phyloP scores from a whole-genome alignment of 2,329 filamentous ascomycete species.

The Fusarium devonianum region DNA sequence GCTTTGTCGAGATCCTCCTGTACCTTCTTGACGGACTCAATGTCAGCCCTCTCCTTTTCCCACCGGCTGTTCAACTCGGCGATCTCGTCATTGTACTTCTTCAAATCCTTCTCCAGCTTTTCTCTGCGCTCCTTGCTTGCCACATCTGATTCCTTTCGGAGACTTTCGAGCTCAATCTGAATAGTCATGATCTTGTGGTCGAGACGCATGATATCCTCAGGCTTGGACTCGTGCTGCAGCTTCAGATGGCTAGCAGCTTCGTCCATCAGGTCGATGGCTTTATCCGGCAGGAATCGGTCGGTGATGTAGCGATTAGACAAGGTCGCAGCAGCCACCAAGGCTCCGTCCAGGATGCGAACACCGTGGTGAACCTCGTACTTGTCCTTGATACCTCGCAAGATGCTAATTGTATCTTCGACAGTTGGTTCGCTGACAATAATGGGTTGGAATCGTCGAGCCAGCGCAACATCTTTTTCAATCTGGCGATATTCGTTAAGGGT shows the following conservation, averaged over 20 bases:
- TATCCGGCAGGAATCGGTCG: conserved; percentile 93
- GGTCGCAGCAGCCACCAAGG: conserved; percentile 88
- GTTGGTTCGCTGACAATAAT: conserved; percentile 92
- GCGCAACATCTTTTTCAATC: conserved; percentile 95
- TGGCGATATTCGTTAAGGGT: conserved; percentile 90
- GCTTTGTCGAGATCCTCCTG: conserved; percentile 91
- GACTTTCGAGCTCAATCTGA: conserved; percentile 93
- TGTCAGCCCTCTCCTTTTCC: conserved; percentile 88
- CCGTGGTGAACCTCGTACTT: conserved; percentile 98
- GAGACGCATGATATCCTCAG: conserved; percentile 89
- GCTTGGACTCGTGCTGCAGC: conserved; percentile 95
- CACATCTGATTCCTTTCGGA: conserved; percentile 92
- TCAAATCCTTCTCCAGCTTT: conserved; percentile 80
- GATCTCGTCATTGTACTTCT: conserved; percentile 78
- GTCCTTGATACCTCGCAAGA: conserved; percentile 94
- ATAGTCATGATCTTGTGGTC: conserved; percentile 97
- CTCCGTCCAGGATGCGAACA: conserved; percentile 91
- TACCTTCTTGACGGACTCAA: conserved; percentile 84
- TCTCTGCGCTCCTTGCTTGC: conserved; percentile 87
- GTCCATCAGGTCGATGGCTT: conserved; percentile 96
- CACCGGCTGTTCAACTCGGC: conserved; percentile 79
- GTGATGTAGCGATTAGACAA: conserved; percentile 97
- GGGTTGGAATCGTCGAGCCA: conserved; percentile 92
- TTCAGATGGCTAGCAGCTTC: conserved; percentile 91
- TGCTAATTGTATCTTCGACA: conserved; percentile 92